Conservation (phyloP, 2,329 filamentous ascomycete genomes). For the Samsoniella hepiali region DNA sequence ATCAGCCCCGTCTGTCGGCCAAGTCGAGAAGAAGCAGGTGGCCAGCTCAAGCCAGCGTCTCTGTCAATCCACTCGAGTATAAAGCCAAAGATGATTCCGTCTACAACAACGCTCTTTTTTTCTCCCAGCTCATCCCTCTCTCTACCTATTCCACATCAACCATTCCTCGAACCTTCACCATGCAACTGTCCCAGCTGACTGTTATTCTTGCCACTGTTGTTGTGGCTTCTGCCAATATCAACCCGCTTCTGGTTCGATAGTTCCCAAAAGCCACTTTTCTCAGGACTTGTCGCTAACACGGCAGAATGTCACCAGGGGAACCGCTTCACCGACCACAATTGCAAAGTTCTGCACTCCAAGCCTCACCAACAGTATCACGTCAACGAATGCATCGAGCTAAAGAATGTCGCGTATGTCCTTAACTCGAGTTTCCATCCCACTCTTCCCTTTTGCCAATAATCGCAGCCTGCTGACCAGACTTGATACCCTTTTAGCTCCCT, state of each 20-base stretch:
- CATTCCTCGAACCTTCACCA: not conserved
- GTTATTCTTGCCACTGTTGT: not conserved
- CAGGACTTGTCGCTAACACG: not conserved
- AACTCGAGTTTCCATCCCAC: not conserved
- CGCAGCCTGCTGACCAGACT: not conserved
- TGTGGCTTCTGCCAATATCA: not conserved
- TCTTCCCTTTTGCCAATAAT: not conserved
- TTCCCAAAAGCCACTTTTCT: not conserved
- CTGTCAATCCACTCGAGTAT: no score
- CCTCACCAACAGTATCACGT: not conserved
- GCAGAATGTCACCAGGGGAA: not conserved
- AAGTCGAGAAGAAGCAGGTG: no score
- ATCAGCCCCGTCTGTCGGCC: not conserved
- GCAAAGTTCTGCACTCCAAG: not conserved
- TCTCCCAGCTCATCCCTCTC: no score
- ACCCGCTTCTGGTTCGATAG: not conserved
- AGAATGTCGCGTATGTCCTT: not conserved
- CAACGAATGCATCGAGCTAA: not conserved
- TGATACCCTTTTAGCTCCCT: not conserved
- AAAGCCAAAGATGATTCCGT: no score
- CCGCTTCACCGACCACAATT: not conserved
- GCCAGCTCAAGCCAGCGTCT: no score
- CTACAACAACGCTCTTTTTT: no score
- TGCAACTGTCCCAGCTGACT: slow-evolving; percentile 1
- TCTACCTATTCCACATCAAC: no score